Percentiles rank a stretch among this genome's conserved stretches.
Conservation (phyloP, 2,329 filamentous ascomycete genomes). For the Xylaria sp. region DNA sequence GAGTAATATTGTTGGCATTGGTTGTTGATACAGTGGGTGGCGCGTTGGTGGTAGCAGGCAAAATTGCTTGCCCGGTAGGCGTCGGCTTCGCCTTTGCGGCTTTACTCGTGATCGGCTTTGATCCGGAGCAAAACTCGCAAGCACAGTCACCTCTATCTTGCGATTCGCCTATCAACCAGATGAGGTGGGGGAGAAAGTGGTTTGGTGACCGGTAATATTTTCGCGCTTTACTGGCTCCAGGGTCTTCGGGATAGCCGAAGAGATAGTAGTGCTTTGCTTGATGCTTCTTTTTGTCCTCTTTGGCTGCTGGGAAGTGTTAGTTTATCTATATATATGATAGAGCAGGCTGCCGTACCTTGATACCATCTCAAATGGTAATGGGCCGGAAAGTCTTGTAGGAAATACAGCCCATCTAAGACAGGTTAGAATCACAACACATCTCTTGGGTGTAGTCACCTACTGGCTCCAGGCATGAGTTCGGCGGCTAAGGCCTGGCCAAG, state of each 20-base stretch:
- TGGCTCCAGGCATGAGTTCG: slow-evolving; percentile 36
- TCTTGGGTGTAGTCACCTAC: slow-evolving; percentile 22
- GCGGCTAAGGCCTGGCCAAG: slow-evolving; percentile 38
- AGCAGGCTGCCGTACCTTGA: slow-evolving; percentile 28
- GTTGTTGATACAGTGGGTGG: slow-evolving; percentile 3
- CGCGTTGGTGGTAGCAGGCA: neutral
- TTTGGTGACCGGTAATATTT: slow-evolving; percentile 42
- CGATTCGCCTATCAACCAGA: slow-evolving; percentile 42
- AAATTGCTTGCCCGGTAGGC: slow-evolving; percentile 4
- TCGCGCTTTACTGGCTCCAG: slow-evolving; percentile 32
- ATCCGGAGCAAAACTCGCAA: slow-evolving; percentile 41
- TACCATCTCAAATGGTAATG: slow-evolving; percentile 41
- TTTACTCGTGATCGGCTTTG: slow-evolving; percentile 35
- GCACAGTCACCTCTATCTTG: slow-evolving; percentile 39
- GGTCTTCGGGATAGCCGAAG: slow-evolving; percentile 43
- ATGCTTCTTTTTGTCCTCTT: slow-evolving; percentile 31
- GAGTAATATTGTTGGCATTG: neutral
- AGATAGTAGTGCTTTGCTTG: slow-evolving; percentile 41
- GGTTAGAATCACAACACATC: slow-evolving; percentile 26
- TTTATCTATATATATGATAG: neutral
- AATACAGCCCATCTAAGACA: slow-evolving; percentile 31
- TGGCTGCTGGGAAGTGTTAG: slow-evolving; percentile 27
- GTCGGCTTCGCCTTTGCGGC: slow-evolving; percentile 22
- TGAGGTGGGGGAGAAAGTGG: slow-evolving; percentile 46
- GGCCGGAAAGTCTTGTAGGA: slow-evolving; percentile 34